Evolutionary conservation across 345 rosid genomes (phyloP).

Genomic region (Populus nigra): DNA sequence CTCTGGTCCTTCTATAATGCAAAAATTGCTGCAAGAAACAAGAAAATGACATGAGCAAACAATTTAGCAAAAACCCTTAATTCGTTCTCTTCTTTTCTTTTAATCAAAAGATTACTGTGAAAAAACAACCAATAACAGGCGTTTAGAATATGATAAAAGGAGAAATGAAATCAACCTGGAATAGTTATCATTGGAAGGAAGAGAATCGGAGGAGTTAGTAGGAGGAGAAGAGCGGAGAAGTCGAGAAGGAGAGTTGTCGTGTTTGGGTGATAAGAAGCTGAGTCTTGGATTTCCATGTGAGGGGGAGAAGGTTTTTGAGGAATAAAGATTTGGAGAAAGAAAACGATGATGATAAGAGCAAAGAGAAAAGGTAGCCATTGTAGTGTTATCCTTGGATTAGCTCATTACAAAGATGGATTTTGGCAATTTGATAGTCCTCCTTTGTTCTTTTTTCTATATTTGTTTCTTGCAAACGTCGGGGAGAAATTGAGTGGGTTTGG

Average conservation of each 20-base stretch:
- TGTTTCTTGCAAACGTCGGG: no score
- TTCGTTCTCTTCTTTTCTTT: no score
- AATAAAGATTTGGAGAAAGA: constrained; percentile 20
- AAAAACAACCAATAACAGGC: background rate
- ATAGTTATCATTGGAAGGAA: constrained; percentile 46
- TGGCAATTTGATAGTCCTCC: no score
- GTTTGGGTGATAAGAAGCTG: constrained; percentile 21
- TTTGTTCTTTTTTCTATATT: no score
- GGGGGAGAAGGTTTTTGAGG: constrained; percentile 26
- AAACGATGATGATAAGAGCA: constrained; percentile 29
- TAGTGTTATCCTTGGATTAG: background rate
- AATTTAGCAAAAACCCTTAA: no score
- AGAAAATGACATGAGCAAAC: background rate
- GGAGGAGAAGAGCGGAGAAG: constrained; percentile 41
- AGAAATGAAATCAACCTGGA: constrained; percentile 44
- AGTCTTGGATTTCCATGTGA: constrained; percentile 20
- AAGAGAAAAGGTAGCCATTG: constrained; percentile 34
- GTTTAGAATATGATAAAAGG: background rate
- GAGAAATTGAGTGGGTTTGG: no score
- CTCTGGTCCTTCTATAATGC: constrained; percentile 95
- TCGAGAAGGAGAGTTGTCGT: constrained; percentile 18
- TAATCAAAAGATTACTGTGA: no score
- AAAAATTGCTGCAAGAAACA: constrained; percentile 58
- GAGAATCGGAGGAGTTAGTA: constrained; percentile 27
- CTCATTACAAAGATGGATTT: no score